A percentile compares a stretch with the other conserved stretches of the same genome.
Conservation (phyloP, 208 protist species). For the Wallacemonas sp. region DNA sequence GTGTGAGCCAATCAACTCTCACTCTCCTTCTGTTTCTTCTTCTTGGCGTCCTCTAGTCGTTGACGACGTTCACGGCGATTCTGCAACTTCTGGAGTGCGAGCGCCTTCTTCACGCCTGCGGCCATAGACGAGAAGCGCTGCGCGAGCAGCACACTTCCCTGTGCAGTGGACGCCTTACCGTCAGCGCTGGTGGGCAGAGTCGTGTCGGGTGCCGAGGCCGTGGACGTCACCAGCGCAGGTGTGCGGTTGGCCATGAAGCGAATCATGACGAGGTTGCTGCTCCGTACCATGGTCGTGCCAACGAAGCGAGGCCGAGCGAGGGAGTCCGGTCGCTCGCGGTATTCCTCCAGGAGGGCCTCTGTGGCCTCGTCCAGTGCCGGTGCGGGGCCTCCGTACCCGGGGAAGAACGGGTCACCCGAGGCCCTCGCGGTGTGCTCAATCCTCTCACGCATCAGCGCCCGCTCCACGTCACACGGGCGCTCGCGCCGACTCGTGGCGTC, state of each 20-base stretch:
- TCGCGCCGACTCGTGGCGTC: slow-evolving; percentile 58
- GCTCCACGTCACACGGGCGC: slow-evolving; percentile 62
- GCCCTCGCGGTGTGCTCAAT: slow-evolving; percentile 1
- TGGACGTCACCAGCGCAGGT: not conserved
- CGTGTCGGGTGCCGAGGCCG: too few relatives aligned
- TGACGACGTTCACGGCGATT: slow-evolving; percentile 54
- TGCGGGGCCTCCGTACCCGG: not conserved
- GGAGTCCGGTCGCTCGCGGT: slow-evolving; percentile 27
- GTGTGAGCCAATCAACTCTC: too few relatives aligned
- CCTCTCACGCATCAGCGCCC: slow-evolving; percentile 14
- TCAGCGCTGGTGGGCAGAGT: not conserved
- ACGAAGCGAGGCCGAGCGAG: slow-evolving; percentile 57
- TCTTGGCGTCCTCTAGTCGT: slow-evolving; percentile 39
- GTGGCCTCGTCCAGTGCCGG: not conserved
- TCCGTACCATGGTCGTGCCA: slow-evolving; percentile 66
- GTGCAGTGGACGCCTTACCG: not conserved
- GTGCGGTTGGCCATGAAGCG: slow-evolving; percentile 36
- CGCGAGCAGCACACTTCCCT: not conserved
- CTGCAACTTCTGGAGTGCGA: slow-evolving; percentile 49
- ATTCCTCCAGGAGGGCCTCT: slow-evolving; percentile 5
- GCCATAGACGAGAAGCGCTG: slow-evolving; percentile 27
- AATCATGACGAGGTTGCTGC: slow-evolving; percentile 69
- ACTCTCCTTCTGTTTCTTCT: slow-evolving; percentile 10
- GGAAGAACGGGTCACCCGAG: slow-evolving; percentile 3
- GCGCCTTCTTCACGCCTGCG: slow-evolving; percentile 37